Conservation (phyloP, 2,329 filamentous ascomycete species). For the Ceratocystis destructans region DNA sequence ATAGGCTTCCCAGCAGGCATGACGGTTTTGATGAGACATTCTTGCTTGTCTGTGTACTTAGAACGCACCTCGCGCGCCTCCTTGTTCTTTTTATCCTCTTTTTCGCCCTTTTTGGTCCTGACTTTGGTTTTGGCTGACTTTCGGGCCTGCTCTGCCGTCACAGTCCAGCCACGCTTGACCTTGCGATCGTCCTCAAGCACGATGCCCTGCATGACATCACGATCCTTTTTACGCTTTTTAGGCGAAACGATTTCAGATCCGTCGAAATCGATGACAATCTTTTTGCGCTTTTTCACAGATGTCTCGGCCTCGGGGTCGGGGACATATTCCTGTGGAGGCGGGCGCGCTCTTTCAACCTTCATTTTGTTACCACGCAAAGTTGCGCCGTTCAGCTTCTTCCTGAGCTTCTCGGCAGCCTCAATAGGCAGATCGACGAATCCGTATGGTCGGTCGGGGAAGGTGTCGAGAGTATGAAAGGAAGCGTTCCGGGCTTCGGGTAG, state of each 20-base stretch:
- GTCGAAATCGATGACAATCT: constrained; percentile 25
- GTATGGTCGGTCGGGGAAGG: constrained; percentile 81
- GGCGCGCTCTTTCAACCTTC: constrained; percentile 63
- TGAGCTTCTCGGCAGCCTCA: constrained; percentile 77
- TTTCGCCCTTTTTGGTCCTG: constrained; percentile 29
- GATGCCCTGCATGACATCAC: constrained; percentile 47
- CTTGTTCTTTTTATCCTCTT: constrained; percentile 37
- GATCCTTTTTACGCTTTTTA: constrained; percentile 40
- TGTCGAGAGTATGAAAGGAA: constrained; percentile 75
- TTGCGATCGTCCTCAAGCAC: constrained; percentile 60
- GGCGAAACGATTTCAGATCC: constrained; percentile 21
- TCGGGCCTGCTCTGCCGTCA: constrained; percentile 40
- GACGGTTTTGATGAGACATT: constrained; percentile 74
- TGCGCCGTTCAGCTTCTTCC: constrained; percentile 78
- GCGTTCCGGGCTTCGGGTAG: constrained; percentile 58
- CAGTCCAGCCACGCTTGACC: constrained; percentile 83
- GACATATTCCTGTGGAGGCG: constrained; percentile 33
- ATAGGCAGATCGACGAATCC: constrained; percentile 75
- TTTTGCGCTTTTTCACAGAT: constrained; percentile 31
- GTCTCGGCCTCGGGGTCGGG: constrained; percentile 26
- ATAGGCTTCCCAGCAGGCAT: constrained; percentile 39
- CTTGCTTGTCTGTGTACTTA: constrained; percentile 66
- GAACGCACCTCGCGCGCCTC: constrained; percentile 50
- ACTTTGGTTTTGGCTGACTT: constrained; percentile 34
- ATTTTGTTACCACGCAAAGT: constrained; percentile 77